A percentile compares a stretch with the other conserved stretches of the same genome.
phyloP scores from a whole-genome alignment of 1,284 basidiomycete species.

The Irpex sp. region DNA sequence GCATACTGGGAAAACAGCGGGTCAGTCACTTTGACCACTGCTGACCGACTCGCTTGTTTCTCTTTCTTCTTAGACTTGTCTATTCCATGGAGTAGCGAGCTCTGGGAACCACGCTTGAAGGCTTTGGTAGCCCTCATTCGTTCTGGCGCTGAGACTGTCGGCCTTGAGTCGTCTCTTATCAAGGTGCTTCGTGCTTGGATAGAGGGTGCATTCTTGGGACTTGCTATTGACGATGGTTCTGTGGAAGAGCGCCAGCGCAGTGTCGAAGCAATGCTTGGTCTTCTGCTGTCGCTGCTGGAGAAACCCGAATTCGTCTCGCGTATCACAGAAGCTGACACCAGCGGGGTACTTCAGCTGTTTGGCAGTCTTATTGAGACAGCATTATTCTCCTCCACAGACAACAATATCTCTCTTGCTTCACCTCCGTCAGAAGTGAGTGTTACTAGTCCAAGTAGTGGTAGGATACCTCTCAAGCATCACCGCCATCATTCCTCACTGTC shows the following conservation, averaged over 20 bases:
- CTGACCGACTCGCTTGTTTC: slow-evolving; percentile 59
- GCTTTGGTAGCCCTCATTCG: slow-evolving; percentile 59
- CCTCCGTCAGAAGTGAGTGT: slow-evolving; percentile 24
- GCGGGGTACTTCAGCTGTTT: slow-evolving; percentile 54
- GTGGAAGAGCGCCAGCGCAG: slow-evolving; percentile 56
- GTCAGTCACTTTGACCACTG: slow-evolving; percentile 38
- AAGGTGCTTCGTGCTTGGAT: slow-evolving; percentile 60
- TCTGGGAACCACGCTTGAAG: slow-evolving; percentile 68
- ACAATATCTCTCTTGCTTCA: slow-evolving; percentile 21
- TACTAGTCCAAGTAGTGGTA: slow-evolving; percentile 22
- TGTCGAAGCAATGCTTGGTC: slow-evolving; percentile 52
- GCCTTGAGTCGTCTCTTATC: slow-evolving; percentile 57
- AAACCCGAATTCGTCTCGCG: slow-evolving; percentile 51
- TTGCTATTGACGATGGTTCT: slow-evolving; percentile 34
- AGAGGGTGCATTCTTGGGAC: slow-evolving; percentile 53
- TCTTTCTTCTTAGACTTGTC: slow-evolving; percentile 49
- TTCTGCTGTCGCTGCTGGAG: slow-evolving; percentile 48
- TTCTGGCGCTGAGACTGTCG: slow-evolving; percentile 55
- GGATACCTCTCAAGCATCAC: slow-evolving; percentile 40
- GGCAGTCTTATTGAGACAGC: slow-evolving; percentile 52
- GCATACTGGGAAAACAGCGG: slow-evolving; percentile 61
- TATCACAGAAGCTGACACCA: slow-evolving; percentile 52
- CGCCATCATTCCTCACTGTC: slow-evolving; percentile 56
- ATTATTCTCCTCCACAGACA: slow-evolving; percentile 36
- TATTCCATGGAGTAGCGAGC: slow-evolving; percentile 52